Base-by-base conservation (phyloP, 108 stramenopile species). In the Nitzschia putrida region DNA sequence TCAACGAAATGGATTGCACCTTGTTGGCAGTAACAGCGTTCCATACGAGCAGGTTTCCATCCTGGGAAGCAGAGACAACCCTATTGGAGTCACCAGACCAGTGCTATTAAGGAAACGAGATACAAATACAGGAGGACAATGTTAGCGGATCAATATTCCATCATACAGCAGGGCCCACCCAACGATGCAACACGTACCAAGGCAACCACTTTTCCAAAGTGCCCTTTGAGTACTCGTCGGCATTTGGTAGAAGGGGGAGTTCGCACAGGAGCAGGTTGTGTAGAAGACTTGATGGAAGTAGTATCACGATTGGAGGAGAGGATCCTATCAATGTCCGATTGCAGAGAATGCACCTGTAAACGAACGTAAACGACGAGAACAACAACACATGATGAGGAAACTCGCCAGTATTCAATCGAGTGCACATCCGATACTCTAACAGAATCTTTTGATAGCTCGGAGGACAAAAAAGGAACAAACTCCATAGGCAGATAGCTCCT, bases 21-120 rank as follows among this genome's bases (percentile, higher is more conserved):
- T 98, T 98, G 64, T 86, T 95, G 57, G 93, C 94, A 8, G 91
- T 92, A 22, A 89, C 73, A 25, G 95, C 97, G 66, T 99, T 96
- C 99, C 99, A 99, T 43, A 99, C 74, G 20, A 99, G 89, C 20
- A 99, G 79, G 74, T 99, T 99, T 21, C 99, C 99, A 74, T 99
- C 99, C 83, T 99, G 96, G 8, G 91, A 90, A 8, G 99, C 99
- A 9, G 86, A 87, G 9, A 97, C 90, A 41, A 97, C 71, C n/a
- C 78, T 66, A 53, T 74, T 59, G 1, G 88, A 93, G 64, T 98
- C 92, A 5, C 92, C 84, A 13, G 91, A 87, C 99, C 99, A 99
- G 69, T 98, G 95, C 61, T 63, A 38, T 49, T 5, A n/a, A 18
- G 18, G n/a, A 49, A 44, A n/a, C 18, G 44, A n/a, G 23, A 45